Conservation (phyloP, 2,329 filamentous ascomycete genomes). For the Phialocephala subalpina region DNA sequence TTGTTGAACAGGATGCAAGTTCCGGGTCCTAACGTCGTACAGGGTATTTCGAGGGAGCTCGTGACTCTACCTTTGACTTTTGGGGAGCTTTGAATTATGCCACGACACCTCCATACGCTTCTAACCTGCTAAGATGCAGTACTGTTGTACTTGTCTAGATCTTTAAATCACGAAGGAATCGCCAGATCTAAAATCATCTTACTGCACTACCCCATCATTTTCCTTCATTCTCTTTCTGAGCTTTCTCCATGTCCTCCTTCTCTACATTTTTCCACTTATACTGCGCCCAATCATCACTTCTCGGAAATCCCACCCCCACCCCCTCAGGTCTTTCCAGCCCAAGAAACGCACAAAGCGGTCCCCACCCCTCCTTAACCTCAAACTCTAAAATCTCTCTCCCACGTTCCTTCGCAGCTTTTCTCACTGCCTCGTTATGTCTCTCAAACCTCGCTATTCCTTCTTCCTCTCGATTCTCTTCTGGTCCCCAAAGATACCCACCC, state of each 20-base stretch:
- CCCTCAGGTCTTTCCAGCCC: slow-evolving; percentile 49
- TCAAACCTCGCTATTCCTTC: slow-evolving; percentile 55
- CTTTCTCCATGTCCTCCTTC: neutral
- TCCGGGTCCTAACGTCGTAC: too few relatives aligned
- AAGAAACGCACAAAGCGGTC: slow-evolving; percentile 66
- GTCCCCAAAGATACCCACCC: neutral
- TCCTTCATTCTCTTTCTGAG: neutral
- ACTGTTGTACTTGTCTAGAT: too few relatives aligned
- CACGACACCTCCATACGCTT: too few relatives aligned
- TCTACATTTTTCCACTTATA: neutral
- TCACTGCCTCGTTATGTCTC: slow-evolving; percentile 62
- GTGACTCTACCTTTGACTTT: too few relatives aligned
- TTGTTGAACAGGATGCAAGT: too few relatives aligned
- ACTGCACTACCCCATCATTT: neutral
- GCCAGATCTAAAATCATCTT: too few relatives aligned
- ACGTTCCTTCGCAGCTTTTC: slow-evolving; percentile 61
- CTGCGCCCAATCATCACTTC: neutral
- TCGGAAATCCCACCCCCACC: slow-evolving; percentile 61
- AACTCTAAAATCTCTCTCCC: slow-evolving; percentile 71
- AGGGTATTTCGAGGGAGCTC: too few relatives aligned
- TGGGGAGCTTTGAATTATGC: too few relatives aligned
- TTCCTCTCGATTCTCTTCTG: neutral
- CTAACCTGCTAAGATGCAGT: too few relatives aligned
- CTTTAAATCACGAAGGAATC: too few relatives aligned
- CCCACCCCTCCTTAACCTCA: slow-evolving; percentile 60